A percentile compares a stretch with the other conserved stretches of the same genome.
phyloP scores from a whole-genome alignment of 2,329 filamentous ascomycete species.

The Bipolaris oryzae region DNA sequence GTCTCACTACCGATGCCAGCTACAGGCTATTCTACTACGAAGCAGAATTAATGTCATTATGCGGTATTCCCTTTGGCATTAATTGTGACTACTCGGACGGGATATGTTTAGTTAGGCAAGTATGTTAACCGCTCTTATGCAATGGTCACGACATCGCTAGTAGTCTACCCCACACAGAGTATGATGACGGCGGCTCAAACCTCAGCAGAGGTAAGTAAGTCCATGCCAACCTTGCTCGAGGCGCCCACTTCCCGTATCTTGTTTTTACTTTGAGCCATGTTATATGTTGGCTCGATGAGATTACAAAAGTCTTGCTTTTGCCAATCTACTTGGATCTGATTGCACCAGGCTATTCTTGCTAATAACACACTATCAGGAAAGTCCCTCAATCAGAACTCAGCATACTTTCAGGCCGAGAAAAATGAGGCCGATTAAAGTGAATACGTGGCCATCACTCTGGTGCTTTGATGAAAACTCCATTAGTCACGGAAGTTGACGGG shows the following conservation, averaged over 20 bases:
- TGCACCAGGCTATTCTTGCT: conserved; percentile 36
- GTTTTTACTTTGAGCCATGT: conserved; percentile 56
- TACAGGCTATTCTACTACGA: too few relatives aligned
- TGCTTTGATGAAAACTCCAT: conserved; percentile 4
- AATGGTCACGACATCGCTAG: too few relatives aligned
- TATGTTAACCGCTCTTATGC: too few relatives aligned
- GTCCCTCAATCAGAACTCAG: conserved; percentile 41
- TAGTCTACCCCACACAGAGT: conserved; percentile 14
- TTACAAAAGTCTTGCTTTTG: conserved; percentile 54
- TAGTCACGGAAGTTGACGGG: background rate
- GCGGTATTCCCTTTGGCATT: too few relatives aligned
- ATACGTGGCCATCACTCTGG: conserved; percentile 11
- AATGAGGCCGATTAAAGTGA: conserved; percentile 8
- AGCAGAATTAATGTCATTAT: too few relatives aligned
- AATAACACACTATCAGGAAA: conserved; percentile 42
- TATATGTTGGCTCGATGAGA: conserved; percentile 54
- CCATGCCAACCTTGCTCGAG: conserved; percentile 55
- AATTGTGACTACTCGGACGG: too few relatives aligned
- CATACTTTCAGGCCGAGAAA: background rate
- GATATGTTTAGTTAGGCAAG: too few relatives aligned
- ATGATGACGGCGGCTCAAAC: conserved; percentile 54
- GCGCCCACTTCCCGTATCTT: conserved; percentile 53
- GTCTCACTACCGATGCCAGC: too few relatives aligned
- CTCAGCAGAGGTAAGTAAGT: conserved; percentile 58
- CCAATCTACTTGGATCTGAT: conserved; percentile 48